A percentile compares a stretch with the other conserved stretches of the same genome.
These are phyloP conservation scores for Myrica gale DNA, from an alignment of 306 rosid genomes.

Conservation along the genomic window DNA sequence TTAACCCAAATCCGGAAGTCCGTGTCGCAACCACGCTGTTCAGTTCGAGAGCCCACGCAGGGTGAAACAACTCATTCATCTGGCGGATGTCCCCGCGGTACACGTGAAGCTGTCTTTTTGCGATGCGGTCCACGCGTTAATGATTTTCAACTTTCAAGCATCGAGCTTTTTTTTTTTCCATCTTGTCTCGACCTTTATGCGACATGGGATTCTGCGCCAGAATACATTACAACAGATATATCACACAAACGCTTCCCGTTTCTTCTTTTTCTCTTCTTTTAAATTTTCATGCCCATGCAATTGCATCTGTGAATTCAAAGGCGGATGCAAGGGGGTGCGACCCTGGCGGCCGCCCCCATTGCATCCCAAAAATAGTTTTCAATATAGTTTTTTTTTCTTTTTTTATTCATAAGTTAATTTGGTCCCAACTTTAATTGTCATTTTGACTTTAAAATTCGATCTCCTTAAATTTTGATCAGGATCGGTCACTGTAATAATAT, in stretches of 20 bases:
- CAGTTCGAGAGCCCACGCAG: background rate
- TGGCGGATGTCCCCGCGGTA: background rate
- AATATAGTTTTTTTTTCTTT: too few species aligned
- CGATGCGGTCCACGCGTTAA: background rate
- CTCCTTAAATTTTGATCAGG: too few species aligned
- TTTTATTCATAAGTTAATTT: too few species aligned
- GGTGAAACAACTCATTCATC: background rate
- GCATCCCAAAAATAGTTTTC: too few species aligned
- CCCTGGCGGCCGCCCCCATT: too few species aligned
- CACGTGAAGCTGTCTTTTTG: background rate
- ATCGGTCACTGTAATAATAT: background rate
- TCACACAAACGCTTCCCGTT: background rate
- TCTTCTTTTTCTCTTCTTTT: background rate
- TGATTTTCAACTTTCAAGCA: too few species aligned
- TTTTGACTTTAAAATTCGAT: too few species aligned
- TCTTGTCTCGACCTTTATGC: too few species aligned
- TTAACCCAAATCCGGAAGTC: conserved; percentile 21
- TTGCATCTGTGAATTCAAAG: too few species aligned
- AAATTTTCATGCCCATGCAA: background rate
- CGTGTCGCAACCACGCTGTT: conserved; percentile 21
- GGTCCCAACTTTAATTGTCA: too few species aligned
- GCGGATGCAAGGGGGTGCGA: too few species aligned
- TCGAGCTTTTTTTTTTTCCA: too few species aligned
- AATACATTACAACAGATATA: background rate
- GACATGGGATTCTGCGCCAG: background rate